Evolutionary conservation across 2,329 filamentous ascomycete genomes (phyloP).

Genomic region (Mollisia scopiformis): DNA sequence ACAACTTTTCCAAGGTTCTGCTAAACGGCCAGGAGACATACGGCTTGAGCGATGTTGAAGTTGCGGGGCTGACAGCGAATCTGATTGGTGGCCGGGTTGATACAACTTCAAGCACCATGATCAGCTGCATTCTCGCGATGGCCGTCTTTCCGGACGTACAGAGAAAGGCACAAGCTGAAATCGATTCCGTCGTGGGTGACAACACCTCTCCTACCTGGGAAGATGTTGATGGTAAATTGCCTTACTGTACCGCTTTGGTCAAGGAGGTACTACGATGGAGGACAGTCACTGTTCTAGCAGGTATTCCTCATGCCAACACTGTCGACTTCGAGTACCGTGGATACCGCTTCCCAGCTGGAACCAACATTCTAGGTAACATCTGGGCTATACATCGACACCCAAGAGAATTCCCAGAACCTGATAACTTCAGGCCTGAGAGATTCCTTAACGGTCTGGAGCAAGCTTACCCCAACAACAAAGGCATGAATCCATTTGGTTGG

Average conservation of each 20-base stretch:
- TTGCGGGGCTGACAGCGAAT: background rate
- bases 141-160: background rate
- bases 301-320: background rate
- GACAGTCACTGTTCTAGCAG: background rate
- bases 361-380: background rate
- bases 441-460: background rate
- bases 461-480: background rate
- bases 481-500: background rate
- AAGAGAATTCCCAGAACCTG: background rate
- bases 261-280: background rate
- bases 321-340: background rate
- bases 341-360: background rate
- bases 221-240: background rate
- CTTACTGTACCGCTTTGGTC: background rate
- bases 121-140: background rate
- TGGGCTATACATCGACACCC: slow-evolving; percentile 2
- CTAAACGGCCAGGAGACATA: background rate
- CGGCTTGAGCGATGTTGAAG: background rate
- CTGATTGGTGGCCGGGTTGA: background rate
- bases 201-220: background rate
- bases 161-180: background rate
- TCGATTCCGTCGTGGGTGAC: background rate
- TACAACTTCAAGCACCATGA: background rate
- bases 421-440: background rate
- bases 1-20: background rate